Percentiles rank a stretch among this genome's conserved stretches.
phyloP scores from a whole-genome alignment of 2,329 filamentous ascomycete species.

The Colletotrichum kahawae region DNA sequence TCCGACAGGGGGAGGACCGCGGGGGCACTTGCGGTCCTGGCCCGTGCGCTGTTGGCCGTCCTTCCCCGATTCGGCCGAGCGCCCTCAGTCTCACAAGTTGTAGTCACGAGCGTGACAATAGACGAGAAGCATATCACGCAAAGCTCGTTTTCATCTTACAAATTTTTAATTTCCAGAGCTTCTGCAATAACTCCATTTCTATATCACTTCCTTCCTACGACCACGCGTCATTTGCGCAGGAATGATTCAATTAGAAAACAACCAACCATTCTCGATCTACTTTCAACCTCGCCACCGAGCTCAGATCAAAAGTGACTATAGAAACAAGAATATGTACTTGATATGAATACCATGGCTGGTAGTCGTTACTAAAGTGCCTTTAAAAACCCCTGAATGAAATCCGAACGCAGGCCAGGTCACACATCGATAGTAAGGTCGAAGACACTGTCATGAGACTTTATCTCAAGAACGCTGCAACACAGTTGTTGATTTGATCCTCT shows the following conservation, averaged over 20 bases:
- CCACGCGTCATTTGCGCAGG: neutral
- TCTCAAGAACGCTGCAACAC: neutral
- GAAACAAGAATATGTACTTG: neutral
- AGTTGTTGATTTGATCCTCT: neutral
- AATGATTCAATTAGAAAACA: neutral
- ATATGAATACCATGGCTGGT: neutral
- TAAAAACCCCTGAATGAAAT: neutral
- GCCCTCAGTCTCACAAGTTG: neutral
- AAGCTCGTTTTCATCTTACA: neutral
- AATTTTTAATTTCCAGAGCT: neutral
- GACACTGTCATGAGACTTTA: neutral
- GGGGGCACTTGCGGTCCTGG: neutral
- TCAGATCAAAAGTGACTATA: neutral
- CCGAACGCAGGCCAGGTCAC: neutral
- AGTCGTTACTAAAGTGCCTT: neutral
- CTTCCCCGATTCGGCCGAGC: neutral
- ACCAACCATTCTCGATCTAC: neutral
- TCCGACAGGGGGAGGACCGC: slow-evolving; percentile 1
- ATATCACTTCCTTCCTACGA: neutral
- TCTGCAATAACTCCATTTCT: accelerated
- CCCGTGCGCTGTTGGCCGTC: neutral
- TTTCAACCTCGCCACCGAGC: neutral
- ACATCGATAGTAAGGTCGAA: neutral
- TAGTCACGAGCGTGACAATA: neutral
- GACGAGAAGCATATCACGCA: neutral